Percentiles rank a stretch among this genome's conserved stretches.
Conservation (phyloP, 371 early-diverging fungal genomes). For the Saksenaea vasiformis region DNA sequence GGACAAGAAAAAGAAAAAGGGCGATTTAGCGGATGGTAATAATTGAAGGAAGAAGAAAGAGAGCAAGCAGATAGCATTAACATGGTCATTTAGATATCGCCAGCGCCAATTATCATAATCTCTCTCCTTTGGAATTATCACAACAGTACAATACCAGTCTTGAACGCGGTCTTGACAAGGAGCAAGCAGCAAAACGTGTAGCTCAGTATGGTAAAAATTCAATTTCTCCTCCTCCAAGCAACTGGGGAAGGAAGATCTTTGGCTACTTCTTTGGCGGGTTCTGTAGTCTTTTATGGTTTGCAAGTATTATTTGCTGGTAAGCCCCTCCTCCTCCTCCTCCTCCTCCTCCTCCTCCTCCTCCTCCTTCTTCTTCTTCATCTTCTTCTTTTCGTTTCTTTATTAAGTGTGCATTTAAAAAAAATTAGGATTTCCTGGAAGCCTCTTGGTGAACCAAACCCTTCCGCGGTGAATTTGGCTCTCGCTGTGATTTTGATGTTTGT, state of each 20-base stretch:
- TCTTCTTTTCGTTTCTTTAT: too few relatives aligned
- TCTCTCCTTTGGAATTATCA: conserved; percentile 33
- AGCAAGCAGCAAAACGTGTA: conserved; percentile 38
- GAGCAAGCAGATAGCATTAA: background rate
- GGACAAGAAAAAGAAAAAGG: conserved; percentile 13
- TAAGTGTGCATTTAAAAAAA: background rate
- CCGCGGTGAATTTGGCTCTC: conserved; percentile 34
- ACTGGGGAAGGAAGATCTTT: conserved; percentile 45
- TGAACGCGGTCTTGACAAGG: conserved; percentile 42
- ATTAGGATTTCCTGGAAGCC: conserved; percentile 40
- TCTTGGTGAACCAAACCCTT: conserved; percentile 39
- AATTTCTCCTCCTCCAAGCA: conserved; percentile 48
- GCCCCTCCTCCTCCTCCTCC: background rate
- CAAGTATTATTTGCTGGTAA: conserved; percentile 42
- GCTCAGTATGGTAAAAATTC: conserved; percentile 52
- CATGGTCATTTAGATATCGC: background rate
- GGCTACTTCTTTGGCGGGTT: conserved; percentile 48
- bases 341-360: background rate
- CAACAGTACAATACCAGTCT: conserved; percentile 49
- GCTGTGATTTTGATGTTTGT: conserved; percentile 56
- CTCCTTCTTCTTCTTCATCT: too few relatives aligned
- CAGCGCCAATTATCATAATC: conserved; percentile 24
- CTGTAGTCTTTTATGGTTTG: conserved; percentile 42
- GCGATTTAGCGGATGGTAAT: conserved; percentile 28
- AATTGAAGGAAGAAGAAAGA: too few relatives aligned